A percentile compares a stretch with the other conserved stretches of the same genome.
Evolutionary conservation across 2,329 filamentous ascomycete species (phyloP).

Genomic region (Aspergillus aculeatus): DNA sequence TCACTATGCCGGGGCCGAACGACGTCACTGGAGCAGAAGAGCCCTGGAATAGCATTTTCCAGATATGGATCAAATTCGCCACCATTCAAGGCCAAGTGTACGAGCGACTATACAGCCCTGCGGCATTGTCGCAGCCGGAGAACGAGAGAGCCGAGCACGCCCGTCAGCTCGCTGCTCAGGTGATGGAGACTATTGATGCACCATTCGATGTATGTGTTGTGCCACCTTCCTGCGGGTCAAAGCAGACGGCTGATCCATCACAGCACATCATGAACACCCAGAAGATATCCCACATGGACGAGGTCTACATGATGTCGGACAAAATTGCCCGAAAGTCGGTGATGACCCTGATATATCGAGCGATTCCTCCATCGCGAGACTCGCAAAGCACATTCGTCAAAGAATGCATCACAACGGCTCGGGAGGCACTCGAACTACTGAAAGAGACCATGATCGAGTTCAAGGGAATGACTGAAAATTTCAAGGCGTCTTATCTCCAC

Average conservation of each 20-base stretch:
- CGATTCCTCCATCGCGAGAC: conserved; percentile 33
- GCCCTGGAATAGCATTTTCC: conserved; percentile 49
- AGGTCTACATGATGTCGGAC: conserved; percentile 31
- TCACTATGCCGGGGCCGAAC: conserved; percentile 46
- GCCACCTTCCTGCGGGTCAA: neutral
- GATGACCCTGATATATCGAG: conserved; percentile 42
- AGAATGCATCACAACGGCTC: conserved; percentile 40
- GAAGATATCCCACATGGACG: conserved; percentile 27
- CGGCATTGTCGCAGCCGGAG: conserved; percentile 28
- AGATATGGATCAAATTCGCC: conserved; percentile 56
- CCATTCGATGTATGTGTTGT: conserved; percentile 29
- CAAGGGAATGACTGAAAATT: conserved; percentile 25
- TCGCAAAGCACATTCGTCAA: conserved; percentile 33
- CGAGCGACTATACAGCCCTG: conserved; percentile 53
- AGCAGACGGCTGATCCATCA: neutral
- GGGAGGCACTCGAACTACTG: conserved; percentile 35
- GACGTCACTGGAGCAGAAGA: conserved; percentile 14
- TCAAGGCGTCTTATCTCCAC: conserved; percentile 37
- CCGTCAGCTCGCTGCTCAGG: conserved; percentile 27
- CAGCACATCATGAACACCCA: conserved; percentile 14
- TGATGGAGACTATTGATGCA: conserved; percentile 29
- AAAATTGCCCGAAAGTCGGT: conserved; percentile 39
- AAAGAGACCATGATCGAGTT: conserved; percentile 30
- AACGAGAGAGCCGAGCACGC: conserved; percentile 29
- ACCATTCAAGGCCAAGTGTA: conserved; percentile 61